Evolutionary conservation across 2,329 filamentous ascomycete genomes (phyloP).

Genomic region (Ascochyta fabae): DNA sequence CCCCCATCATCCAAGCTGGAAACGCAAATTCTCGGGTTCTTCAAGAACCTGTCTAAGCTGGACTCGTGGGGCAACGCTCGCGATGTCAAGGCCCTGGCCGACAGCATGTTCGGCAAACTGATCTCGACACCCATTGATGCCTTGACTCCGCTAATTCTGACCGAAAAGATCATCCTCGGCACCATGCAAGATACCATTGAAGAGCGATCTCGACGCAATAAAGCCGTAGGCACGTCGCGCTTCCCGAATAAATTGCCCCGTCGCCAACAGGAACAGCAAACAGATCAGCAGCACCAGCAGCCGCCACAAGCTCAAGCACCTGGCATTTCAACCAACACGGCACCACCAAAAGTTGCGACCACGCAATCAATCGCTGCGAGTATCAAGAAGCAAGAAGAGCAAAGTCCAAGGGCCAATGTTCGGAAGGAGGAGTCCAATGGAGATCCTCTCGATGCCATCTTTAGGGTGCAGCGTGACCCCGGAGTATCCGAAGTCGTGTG

Average conservation of each 20-base stretch:
- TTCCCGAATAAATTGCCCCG: conserved; percentile 7
- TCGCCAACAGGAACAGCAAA: neutral
- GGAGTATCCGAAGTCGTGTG: conserved; percentile 67
- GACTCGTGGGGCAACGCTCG: conserved; percentile 68
- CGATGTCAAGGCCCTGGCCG: conserved; percentile 64
- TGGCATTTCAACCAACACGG: conserved; percentile 10
- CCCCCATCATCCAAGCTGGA: conserved; percentile 22
- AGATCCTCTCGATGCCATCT: conserved; percentile 21
- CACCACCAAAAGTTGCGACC: conserved; percentile 1
- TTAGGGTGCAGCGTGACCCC: conserved; percentile 55
- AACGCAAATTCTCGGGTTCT: conserved; percentile 34
- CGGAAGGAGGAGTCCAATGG: neutral
- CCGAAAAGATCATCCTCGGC: conserved; percentile 30
- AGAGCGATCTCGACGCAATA: conserved; percentile 38
- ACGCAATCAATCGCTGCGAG: neutral
- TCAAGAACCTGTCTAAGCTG: conserved; percentile 52
- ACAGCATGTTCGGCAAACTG: conserved; percentile 55
- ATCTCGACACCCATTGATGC: conserved; percentile 33
- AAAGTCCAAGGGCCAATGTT: neutral
- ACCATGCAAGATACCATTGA: conserved; percentile 42
- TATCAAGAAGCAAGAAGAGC: conserved; percentile 11
- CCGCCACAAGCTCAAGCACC: conserved; percentile 4
- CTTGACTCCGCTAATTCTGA: conserved; percentile 27
- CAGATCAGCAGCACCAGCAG: conserved; percentile 15
- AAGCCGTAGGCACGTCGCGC: conserved; percentile 26